Percentiles rank a stretch among this genome's conserved stretches.
These are phyloP conservation scores for Aspergillus incahuasiensis DNA, from an alignment of 495 filamentous ascomycete species.

Conservation along the genomic window DNA sequence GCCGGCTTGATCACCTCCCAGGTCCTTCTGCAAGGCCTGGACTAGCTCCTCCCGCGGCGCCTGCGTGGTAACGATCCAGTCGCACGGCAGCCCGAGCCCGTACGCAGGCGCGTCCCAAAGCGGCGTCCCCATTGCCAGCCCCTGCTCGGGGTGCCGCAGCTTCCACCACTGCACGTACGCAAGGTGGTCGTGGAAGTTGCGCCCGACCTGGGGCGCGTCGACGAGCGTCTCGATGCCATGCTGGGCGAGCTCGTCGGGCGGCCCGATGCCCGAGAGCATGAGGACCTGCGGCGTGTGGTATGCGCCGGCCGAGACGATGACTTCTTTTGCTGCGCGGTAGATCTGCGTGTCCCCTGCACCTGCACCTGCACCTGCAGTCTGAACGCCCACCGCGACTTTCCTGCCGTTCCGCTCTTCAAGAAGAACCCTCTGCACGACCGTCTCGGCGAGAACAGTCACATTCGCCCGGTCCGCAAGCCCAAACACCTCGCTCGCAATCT, in stretches of 20 bases:
- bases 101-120: neutral
- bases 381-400: constrained; percentile 23
- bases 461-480: constrained; percentile 4
- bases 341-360: too few species aligned
- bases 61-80: constrained; percentile 4
- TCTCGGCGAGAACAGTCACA: constrained; percentile 22
- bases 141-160: neutral
- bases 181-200: constrained; percentile 11
- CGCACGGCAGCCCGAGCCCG: neutral
- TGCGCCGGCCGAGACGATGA: constrained; percentile 28
- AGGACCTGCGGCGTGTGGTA: constrained; percentile 15
- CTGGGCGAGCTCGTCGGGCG: neutral
- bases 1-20: constrained; percentile 16
- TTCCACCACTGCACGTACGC: constrained; percentile 2
- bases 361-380: neutral
- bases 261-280: constrained; percentile 8
- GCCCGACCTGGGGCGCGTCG: constrained; percentile 1
- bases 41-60: neutral
- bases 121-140: constrained; percentile 2
- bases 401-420: constrained; percentile 9
- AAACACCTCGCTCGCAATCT: constrained; percentile 28
- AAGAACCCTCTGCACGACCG: constrained; percentile 20
- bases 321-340: constrained; percentile 13
- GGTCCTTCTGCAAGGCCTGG: constrained; percentile 29
- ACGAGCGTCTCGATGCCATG: neutral